Percentiles rank a stretch among this genome's conserved stretches.
These are phyloP conservation scores for Neltuma alba DNA, from an alignment of 306 rosid genomes.

Conservation along the genomic window DNA sequence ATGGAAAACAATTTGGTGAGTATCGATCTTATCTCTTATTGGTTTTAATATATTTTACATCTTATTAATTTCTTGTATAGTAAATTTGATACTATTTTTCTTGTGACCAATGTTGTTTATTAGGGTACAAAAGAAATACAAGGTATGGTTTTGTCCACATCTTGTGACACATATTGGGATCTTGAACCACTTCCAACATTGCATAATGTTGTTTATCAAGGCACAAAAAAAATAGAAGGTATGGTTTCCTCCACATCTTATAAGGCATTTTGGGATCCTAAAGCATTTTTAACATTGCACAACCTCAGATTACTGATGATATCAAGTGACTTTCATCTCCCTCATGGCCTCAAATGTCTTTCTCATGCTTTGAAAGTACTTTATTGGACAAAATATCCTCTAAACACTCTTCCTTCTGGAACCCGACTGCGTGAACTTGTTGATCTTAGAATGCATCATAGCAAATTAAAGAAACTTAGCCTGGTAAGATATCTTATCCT, in stretches of 20 bases:
- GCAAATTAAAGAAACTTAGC: background rate
- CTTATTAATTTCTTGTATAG: no score
- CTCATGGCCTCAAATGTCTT: background rate
- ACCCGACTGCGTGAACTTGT: background rate
- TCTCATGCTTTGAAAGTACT: slow-evolving; percentile 13
- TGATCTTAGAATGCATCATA: background rate
- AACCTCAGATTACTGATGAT: slow-evolving; percentile 35
- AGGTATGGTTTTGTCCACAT: no score
- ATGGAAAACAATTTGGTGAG: no score
- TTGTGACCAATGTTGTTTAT: no score
- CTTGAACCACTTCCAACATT: no score
- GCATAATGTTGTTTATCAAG: background rate
- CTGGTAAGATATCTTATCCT: background rate
- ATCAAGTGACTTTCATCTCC: background rate
- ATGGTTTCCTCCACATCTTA: background rate
- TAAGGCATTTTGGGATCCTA: background rate
- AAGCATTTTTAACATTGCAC: background rate
- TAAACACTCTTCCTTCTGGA: background rate
- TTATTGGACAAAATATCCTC: background rate
- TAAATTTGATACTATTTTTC: no score
- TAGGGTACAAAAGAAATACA: no score
- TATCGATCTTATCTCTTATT: no score
- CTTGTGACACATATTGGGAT: no score
- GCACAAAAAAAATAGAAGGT: background rate
- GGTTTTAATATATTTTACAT: no score